Evolutionary conservation across 306 rosid genomes (phyloP).

Genomic region (Castanopsis chinensis): DNA sequence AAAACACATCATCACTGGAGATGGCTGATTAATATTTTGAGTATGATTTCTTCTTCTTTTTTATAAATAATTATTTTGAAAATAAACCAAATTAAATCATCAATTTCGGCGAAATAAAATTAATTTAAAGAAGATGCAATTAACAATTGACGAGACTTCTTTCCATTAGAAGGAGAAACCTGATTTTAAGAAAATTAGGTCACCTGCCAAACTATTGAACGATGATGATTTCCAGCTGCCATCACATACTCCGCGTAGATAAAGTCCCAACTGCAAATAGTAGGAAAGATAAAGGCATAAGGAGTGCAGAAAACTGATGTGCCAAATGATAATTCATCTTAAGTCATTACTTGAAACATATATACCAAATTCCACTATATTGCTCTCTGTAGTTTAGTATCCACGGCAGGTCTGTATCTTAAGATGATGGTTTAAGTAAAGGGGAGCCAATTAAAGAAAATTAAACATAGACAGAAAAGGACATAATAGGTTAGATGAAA

Average conservation of each 20-base stretch:
- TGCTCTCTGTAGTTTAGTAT: not conserved
- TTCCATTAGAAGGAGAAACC: conserved; percentile 2
- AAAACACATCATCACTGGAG: not conserved
- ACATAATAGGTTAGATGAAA: not conserved
- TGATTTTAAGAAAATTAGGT: conserved; percentile 9
- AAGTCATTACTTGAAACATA: conserved; percentile 13
- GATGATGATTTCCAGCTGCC: conserved; percentile 92
- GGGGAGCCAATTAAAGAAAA: not conserved
- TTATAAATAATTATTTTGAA: not conserved
- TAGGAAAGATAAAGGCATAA: conserved; percentile 16
- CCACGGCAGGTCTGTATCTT: not conserved
- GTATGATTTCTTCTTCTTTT: no score
- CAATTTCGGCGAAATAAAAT: not conserved
- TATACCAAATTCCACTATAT: not conserved
- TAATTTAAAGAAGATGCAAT: not conserved
- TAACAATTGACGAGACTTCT: conserved; percentile 5
- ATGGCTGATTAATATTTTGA: not conserved
- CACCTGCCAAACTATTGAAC: conserved; percentile 98
- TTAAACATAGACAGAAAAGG: not conserved
- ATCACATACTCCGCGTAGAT: conserved; percentile 94
- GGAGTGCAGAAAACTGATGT: conserved; percentile 1
- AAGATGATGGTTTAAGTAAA: not conserved
- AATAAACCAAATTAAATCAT: not conserved
- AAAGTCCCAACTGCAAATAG: conserved; percentile 91
- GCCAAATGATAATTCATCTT: not conserved